Conservation (phyloP, 179 eudicot species). For the Beta macrorhiza region DNA sequence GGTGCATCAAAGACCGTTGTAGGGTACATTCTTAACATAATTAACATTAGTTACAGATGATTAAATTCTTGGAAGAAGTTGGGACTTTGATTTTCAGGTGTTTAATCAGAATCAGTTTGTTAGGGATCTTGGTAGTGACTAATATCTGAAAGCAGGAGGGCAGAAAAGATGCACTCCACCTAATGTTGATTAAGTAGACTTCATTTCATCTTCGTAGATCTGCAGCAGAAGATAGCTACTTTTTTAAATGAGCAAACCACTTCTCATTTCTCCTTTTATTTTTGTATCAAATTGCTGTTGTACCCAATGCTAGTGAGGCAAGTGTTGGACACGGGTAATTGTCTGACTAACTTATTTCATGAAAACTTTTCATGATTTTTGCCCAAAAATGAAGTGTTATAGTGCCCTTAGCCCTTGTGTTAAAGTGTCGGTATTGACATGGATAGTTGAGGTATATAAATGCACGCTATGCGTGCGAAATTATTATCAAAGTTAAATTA, state of each 20-base stretch:
- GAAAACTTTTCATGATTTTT: too few relatives aligned
- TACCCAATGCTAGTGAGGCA: not conserved
- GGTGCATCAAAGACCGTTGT: not conserved
- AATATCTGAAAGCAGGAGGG: not conserved
- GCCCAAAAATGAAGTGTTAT: too few relatives aligned
- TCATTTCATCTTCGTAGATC: not conserved
- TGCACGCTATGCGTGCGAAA: too few relatives aligned
- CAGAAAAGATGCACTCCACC: not conserved
- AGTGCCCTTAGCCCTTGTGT: too few relatives aligned
- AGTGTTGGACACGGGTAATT: too few relatives aligned
- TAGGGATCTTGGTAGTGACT: not conserved
- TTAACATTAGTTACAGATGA: constrained; percentile 2
- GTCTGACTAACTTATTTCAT: too few relatives aligned
- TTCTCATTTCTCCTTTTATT: not conserved
- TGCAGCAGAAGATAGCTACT: not conserved
- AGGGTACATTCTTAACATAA: not conserved
- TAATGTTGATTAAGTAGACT: not conserved
- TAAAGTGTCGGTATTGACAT: too few relatives aligned
- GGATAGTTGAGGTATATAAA: too few relatives aligned
- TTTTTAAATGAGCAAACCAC: not conserved
- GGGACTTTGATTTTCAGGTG: not conserved
- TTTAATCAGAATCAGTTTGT: constrained; percentile 10
- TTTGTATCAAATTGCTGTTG: not conserved
- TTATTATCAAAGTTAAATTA: too few relatives aligned
- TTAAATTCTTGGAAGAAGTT: not conserved